Conservation (phyloP, 306 rosid species). For the Sechiopsis laciniata region DNA sequence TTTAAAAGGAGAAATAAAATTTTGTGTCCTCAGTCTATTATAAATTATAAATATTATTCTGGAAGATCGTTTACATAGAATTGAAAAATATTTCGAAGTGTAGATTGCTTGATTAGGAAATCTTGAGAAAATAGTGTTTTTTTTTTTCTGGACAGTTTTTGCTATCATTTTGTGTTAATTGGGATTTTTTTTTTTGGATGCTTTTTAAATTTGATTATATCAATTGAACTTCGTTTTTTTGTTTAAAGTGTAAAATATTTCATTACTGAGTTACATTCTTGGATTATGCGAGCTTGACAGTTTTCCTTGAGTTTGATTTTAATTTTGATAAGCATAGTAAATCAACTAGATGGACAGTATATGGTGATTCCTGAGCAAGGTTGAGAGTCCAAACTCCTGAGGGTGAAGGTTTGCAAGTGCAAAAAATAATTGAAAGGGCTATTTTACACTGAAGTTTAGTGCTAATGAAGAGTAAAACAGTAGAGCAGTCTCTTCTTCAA, state of each 20-base stretch:
- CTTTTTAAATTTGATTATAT: neutral
- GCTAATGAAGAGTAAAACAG: no score
- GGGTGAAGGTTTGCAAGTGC: no score
- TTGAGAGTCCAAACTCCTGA: no score
- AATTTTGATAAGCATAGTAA: neutral
- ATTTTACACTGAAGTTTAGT: no score
- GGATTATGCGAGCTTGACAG: no score
- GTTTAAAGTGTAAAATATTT: neutral
- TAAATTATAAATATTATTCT: no score
- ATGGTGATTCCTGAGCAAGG: no score
- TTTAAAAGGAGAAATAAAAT: no score
- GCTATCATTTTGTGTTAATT: neutral
- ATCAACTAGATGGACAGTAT: no score
- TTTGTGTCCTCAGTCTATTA: no score
- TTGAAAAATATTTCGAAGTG: neutral
- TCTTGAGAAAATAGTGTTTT: neutral
- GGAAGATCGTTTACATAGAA: neutral
- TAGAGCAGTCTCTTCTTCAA: no score
- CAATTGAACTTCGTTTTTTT: neutral
- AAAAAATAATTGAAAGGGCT: no score
- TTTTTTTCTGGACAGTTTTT: neutral
- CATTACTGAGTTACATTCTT: neutral
- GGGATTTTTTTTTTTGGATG: neutral
- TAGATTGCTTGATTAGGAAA: neutral
- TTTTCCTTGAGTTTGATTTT: neutral